A percentile compares a stretch with the other conserved stretches of the same genome.
Evolutionary conservation across 495 filamentous ascomycete species (phyloP).

Genomic region (Baudoinia panamericana): DNA sequence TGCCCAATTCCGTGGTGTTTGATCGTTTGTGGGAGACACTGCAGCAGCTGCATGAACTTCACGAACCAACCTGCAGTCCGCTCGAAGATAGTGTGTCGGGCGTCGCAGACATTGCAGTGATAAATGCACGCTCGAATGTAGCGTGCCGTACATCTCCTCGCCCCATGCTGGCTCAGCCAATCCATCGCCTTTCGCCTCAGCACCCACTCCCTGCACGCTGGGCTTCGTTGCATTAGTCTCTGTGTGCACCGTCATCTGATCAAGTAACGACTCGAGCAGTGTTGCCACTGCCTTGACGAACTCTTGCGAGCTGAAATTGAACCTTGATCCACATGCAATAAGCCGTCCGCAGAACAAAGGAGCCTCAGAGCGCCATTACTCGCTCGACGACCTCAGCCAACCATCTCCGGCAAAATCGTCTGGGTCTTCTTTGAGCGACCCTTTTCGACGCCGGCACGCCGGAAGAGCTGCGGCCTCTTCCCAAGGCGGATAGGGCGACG

Average conservation of each 20-base stretch:
- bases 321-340: too few relatives aligned
- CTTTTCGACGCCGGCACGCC: neutral
- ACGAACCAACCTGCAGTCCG: too few relatives aligned
- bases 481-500: neutral
- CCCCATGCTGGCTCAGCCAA: neutral
- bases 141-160: slow-evolving; percentile 1
- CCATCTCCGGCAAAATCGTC: neutral
- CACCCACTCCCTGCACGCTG: too few relatives aligned
- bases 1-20: too few relatives aligned
- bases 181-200: slow-evolving; percentile 3
- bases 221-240: neutral
- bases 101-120: slow-evolving; percentile 1
- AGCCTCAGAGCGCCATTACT: neutral
- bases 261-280: neutral
- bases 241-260: slow-evolving; percentile 1
- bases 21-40: too few relatives aligned
- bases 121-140: slow-evolving; percentile 1
- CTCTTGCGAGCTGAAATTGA: too few relatives aligned
- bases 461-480: neutral
- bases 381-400: neutral
- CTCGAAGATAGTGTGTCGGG: too few relatives aligned
- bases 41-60: too few relatives aligned
- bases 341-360: neutral
- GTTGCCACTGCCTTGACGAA: too few relatives aligned
- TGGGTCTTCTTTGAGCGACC: neutral